Evolutionary conservation across 2,329 filamentous ascomycete genomes (phyloP).

Genomic region (Gliomastix tumulicola): DNA sequence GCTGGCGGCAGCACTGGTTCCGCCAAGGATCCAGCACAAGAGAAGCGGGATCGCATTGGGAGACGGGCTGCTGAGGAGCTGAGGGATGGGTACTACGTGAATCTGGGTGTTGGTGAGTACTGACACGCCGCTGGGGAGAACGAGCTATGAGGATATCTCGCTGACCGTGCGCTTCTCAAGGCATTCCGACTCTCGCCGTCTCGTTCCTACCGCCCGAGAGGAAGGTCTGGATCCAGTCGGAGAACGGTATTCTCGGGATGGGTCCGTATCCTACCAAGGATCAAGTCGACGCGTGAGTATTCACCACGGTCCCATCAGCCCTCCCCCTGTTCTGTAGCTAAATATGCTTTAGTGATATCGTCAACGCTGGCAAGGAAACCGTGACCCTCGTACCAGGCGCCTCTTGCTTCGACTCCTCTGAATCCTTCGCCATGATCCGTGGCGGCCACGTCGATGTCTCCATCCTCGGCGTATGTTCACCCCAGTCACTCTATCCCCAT

Average conservation of each 20-base stretch:
- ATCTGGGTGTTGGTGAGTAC: constrained; percentile 58
- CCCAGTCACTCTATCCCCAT: constrained; percentile 3
- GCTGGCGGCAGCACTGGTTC: constrained; percentile 25
- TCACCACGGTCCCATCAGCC: not conserved
- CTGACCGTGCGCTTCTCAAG: constrained; percentile 12
- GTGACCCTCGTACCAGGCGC: constrained; percentile 74
- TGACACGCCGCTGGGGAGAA: not conserved
- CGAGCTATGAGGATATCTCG: not conserved
- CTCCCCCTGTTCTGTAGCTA: too few relatives aligned
- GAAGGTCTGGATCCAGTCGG: constrained; percentile 80
- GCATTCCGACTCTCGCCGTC: constrained; percentile 82
- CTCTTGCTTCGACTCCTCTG: constrained; percentile 69
- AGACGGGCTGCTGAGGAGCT: constrained; percentile 73
- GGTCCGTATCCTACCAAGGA: constrained; percentile 70
- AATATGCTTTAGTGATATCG: constrained; percentile 54
- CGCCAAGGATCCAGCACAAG: constrained; percentile 36
- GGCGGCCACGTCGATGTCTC: constrained; percentile 79
- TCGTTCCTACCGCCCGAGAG: constrained; percentile 62
- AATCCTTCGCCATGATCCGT: constrained; percentile 84
- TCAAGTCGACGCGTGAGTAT: constrained; percentile 55
- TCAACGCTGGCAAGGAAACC: constrained; percentile 85
- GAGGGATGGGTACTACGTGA: constrained; percentile 73
- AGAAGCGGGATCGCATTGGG: constrained; percentile 64
- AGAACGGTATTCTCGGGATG: constrained; percentile 82
- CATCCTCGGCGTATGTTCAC: constrained; percentile 57